These are phyloP conservation scores for Pythium rhizo-oryzae DNA, from an alignment of 352 stramenopile genomes.

Conservation along the genomic window DNA sequence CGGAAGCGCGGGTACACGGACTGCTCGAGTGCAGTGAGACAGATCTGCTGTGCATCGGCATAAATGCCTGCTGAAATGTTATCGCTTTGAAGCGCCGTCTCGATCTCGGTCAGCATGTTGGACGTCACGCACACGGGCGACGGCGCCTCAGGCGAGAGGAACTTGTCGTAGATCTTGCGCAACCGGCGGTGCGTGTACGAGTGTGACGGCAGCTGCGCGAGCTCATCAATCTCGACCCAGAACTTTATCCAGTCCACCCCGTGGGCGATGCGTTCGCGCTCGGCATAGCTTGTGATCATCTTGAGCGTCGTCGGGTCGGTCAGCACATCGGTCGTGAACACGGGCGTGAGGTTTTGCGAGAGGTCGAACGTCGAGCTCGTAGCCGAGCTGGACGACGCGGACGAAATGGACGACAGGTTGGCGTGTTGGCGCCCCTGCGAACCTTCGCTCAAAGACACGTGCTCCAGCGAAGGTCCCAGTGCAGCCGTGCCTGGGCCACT, in stretches of 20 bases:
- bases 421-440: background rate
- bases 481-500: background rate
- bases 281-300: slow-evolving; percentile 67
- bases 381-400: slow-evolving; percentile 7
- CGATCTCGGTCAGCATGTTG: slow-evolving; percentile 71
- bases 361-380: slow-evolving; percentile 45
- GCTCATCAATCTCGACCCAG: slow-evolving; percentile 82
- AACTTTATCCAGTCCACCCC: slow-evolving; percentile 73
- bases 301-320: slow-evolving; percentile 73
- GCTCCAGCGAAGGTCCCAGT: background rate
- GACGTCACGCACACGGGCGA: slow-evolving; percentile 77
- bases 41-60: slow-evolving; percentile 63
- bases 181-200: slow-evolving; percentile 82
- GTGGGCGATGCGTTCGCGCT: slow-evolving; percentile 55
- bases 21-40: slow-evolving; percentile 64
- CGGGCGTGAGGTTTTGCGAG: slow-evolving; percentile 69
- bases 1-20: slow-evolving; percentile 79
- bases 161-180: slow-evolving; percentile 89
- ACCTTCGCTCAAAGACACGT: slow-evolving; percentile 15
- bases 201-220: slow-evolving; percentile 71
- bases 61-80: slow-evolving; percentile 80
- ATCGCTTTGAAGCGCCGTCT: slow-evolving; percentile 56
- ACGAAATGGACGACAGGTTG: slow-evolving; percentile 5
- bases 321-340: slow-evolving; percentile 83
- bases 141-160: slow-evolving; percentile 65